Evolutionary conservation across 208 protist genomes (phyloP), one percentile per base, ranked within the genome.

Genomic region (Trypanosoma platydactyli): DNA sequence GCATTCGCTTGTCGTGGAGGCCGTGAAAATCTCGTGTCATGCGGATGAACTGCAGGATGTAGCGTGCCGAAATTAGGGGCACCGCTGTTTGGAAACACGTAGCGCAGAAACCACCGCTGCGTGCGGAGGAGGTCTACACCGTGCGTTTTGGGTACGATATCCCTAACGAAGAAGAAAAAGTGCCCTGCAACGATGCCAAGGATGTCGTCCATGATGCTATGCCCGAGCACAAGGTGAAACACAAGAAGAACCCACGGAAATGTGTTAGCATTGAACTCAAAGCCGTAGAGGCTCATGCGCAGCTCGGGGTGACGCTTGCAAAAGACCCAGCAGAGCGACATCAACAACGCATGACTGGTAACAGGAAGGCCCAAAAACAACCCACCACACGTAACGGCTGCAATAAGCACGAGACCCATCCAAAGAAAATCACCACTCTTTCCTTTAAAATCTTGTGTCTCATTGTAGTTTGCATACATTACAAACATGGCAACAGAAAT

Each of bases 261-360:
- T 7, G 84, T 71, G 16, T 66, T 68, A 27, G 91, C 81, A 38
- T 72, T 66, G 62, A 94, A 96, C 13, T 83, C 75, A 53, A 96
- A 96, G 29, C 78, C 79, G 58, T 90, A 94, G 24, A 96, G 66
- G 3, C 68, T 76, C 38, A 94, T 73, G 22, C 64, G 64, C 44
- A 80, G 45, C 50, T 81, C 75, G 0, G 84, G 80, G 66, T 94
- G 78, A 22, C 91, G 86, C 71, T 92, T 92, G 79, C 88, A 96
- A 58, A 89, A 93, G n/a, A 94, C 76, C 89, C 91, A 96, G 67
- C 86, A 92, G 20, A 96, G 76, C 4, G 84, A 64, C 78, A 94
- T 88, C 18, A 82, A 58, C 30, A 95, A 55, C 22, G 80, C 73
- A 63, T 80, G 84, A 58, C 84, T 88, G 5, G 79, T 83, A 38